These are phyloP conservation scores for Chaetomiaceae sp. DNA, from an alignment of 2,329 filamentous ascomycete species.

Conservation along the genomic window DNA sequence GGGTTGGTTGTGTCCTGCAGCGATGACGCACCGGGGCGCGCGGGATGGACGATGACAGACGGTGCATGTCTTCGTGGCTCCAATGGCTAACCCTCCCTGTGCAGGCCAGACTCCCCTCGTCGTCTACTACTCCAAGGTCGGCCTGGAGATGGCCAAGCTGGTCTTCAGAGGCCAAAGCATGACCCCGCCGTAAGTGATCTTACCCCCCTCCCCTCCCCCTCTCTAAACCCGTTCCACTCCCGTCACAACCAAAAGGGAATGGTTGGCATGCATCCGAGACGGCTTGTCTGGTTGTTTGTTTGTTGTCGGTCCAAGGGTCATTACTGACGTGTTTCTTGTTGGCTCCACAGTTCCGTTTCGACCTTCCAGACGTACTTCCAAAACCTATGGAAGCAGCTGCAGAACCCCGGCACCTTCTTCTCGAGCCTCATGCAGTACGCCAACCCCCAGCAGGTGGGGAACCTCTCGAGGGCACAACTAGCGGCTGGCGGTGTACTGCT, in stretches of 20 bases:
- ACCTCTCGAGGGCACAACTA: slow-evolving; percentile 66
- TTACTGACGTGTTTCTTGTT: slow-evolving; percentile 15
- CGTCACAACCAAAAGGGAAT: not conserved
- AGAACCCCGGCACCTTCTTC: slow-evolving; percentile 62
- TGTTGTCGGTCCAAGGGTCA: slow-evolving; percentile 1
- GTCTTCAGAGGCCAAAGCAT: slow-evolving; percentile 87
- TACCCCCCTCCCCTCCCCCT: not conserved
- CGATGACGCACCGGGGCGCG: too few species aligned
- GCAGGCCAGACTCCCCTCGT: slow-evolving; percentile 80
- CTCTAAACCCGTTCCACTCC: not conserved
- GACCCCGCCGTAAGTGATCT: slow-evolving; percentile 78
- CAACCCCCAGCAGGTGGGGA: slow-evolving; percentile 55
- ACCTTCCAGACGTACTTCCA: slow-evolving; percentile 87
- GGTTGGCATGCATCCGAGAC: not conserved
- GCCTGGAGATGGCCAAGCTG: slow-evolving; percentile 80
- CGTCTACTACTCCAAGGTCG: slow-evolving; percentile 89
- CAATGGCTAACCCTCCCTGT: slow-evolving; percentile 22
- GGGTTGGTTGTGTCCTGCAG: not conserved
- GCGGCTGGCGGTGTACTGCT: slow-evolving; percentile 69
- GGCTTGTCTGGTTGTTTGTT: not conserved
- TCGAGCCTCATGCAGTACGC: slow-evolving; percentile 56
- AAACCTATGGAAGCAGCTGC: slow-evolving; percentile 64
- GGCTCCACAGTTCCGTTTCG: slow-evolving; percentile 57
- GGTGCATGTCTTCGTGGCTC: not conserved
- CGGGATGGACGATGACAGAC: not conserved